These are phyloP conservation scores for Akanthomyces dipterigenus DNA, from an alignment of 2,329 filamentous ascomycete species.

Conservation along the genomic window DNA sequence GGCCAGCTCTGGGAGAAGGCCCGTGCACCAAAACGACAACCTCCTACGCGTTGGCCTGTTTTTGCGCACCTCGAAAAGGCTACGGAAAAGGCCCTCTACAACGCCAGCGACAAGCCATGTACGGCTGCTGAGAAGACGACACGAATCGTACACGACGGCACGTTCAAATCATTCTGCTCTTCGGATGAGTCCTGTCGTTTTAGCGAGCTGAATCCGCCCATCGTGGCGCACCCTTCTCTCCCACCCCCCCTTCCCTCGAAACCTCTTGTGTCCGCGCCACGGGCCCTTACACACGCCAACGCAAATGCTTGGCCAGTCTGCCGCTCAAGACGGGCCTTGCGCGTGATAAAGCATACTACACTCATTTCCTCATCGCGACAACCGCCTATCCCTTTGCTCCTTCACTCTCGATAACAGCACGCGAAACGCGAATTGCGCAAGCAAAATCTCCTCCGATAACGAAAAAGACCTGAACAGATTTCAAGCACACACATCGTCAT, in stretches of 20 bases:
- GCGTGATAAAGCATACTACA: neutral
- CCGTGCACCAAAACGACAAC: slow-evolving; percentile 6
- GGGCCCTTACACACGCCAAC: neutral
- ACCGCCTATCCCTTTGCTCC: neutral
- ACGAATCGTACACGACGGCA: neutral
- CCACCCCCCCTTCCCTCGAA: neutral
- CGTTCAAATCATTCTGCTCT: neutral
- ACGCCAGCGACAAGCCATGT: neutral
- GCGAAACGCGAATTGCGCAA: neutral
- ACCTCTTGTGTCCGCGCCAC: neutral
- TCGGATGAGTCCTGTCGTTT: slow-evolving; percentile 5
- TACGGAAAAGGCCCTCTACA: neutral
- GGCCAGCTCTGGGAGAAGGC: neutral
- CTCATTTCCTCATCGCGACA: neutral
- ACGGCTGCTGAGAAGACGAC: neutral
- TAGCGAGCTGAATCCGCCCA: neutral
- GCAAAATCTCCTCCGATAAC: neutral
- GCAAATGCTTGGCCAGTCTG: neutral
- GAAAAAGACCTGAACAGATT: neutral
- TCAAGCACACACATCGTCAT: neutral
- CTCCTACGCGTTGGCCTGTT: slow-evolving; percentile 10
- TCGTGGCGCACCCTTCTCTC: slow-evolving; percentile 3
- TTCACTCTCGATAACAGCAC: neutral
- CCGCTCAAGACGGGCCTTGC: neutral
- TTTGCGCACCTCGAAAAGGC: neutral